Evolutionary conservation across 345 rosid genomes (phyloP), one percentile per base, ranked within the genome.

Genomic region (Gynandropsis gynandra): DNA sequence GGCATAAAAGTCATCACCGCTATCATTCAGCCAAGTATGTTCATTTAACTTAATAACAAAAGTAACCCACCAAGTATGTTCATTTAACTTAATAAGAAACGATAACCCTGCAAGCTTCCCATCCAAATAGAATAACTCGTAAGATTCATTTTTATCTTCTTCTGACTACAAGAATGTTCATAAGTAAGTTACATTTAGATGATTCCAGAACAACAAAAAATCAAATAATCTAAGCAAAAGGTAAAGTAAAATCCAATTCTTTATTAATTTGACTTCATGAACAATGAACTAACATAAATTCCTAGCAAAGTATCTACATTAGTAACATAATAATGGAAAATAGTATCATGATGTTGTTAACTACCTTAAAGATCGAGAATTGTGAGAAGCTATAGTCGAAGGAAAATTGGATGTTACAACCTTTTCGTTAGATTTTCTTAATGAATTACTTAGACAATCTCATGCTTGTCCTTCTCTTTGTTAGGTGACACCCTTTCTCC

Each of bases 51-150:
- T n/a, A n/a, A n/a, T n/a, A n/a, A n/a, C n/a, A n/a, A n/a, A n/a
- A n/a, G n/a, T n/a, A n/a, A n/a, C n/a, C n/a, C n/a, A n/a, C n/a
- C n/a, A n/a, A n/a, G n/a, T n/a, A 43, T 52, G 73, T 32, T 66
- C 96, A 39, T 76, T 70, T 63, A 82, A 62, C 82, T 78, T 84
- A 51, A 90, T 81, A 68, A 87, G 95, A 71, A 87, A 90, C 61
- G 80, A 80, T 69, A 90, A 82, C 43, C 96, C 96, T 27, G 43
- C 60, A 54, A 74, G 55, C 46, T 70, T 73, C 62, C 71, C 72
- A 46, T 84, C 89, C 60, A 90, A 54, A 68, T 85, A 65, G 66
- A 90, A 90, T 47, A 66, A 42, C 56, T 82, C 89, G 13, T 53
- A 59, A 38, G 78, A 62, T 64, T 89, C 87, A 52, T 60, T 64